Evolutionary conservation across 345 rosid species (phyloP), one percentile per base, ranked within the genome.

Genomic region (Sapria himalayana): DNA sequence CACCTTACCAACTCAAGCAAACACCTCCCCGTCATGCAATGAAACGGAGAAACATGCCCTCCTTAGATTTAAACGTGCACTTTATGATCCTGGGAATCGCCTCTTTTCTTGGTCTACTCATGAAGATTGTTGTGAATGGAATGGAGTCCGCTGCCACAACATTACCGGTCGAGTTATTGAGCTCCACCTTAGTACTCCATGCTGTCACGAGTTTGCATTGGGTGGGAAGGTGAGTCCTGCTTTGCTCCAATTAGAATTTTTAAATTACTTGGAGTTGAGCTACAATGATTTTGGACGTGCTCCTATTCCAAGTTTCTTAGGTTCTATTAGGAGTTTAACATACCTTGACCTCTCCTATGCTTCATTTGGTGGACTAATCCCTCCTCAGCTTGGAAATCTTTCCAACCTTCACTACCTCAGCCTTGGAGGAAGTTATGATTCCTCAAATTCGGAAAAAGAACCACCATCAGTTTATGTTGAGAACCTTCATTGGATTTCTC

Each of bases 351-450:
- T 52, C 32, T 42, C 43, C 10, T 0, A 3, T 0, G 31, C 47
- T 2, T 2, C 19, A 22, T 3, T 43, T 7, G 13, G 4, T 21
- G 59, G 55, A 0, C 9, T n/a, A 5, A 16, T 58, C 12, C 50
- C 54, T 17, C 2, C 25, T 12, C 41, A 31, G 39, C 34, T 58
- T 1, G 59, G 49, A 15, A 59, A 59, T 8, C 34, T 59, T 0
- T 51, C 59, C 2, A 25, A 46, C 9, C 22, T 59, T 19, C 41
- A 20, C 3, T 27, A 22, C 31, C 58, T 52, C 18, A 54, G 48
- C 25, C 55, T 59, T 29, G 21, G 48, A 9, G n/a, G 5, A 4
- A 27, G 9, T 17, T n/a, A 23, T 29, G 35, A 11, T 29, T 15
- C 21, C 3, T 2, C 8, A 13, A 14, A 1, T 7, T 10, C 13